Conservation (phyloP, 306 rosid genomes). For the Glycine soja region DNA sequence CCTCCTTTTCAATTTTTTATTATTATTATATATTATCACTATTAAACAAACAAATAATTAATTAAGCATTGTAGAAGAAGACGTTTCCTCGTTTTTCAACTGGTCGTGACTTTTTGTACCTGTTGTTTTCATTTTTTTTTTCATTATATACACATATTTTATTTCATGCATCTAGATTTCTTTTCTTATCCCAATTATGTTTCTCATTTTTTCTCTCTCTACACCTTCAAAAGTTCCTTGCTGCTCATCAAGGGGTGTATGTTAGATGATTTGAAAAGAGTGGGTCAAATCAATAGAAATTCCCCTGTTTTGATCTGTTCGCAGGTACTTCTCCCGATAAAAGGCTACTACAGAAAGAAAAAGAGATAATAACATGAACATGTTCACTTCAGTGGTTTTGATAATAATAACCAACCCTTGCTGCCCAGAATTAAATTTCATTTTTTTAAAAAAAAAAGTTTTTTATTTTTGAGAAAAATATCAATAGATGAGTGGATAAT, state of each 20-base stretch:
- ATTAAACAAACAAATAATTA: conserved; percentile 26
- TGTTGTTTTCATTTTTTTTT: conserved; percentile 42
- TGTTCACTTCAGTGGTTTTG: conserved; percentile 20
- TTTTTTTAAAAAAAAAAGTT: neutral
- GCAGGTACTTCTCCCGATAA: conserved; percentile 72
- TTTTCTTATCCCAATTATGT: conserved; percentile 42
- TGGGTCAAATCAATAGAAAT: conserved; percentile 72
- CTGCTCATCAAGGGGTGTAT: conserved; percentile 56
- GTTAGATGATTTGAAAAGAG: conserved; percentile 66
- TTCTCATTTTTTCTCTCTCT: neutral
- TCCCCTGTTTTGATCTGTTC: conserved; percentile 67
- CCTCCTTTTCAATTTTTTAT: neutral
- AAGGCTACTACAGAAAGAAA: conserved; percentile 40
- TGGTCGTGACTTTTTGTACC: conserved; percentile 68
- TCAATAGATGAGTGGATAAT: conserved; percentile 66
- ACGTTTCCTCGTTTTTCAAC: conserved; percentile 89
- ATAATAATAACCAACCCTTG: conserved; percentile 13
- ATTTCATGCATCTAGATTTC: conserved; percentile 9
- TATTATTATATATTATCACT: neutral
- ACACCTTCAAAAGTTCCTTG: conserved; percentile 48
- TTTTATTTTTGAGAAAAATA: neutral
- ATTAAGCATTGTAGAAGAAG: conserved; percentile 63
- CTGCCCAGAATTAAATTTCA: conserved; percentile 47
- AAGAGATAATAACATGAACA: conserved; percentile 22
- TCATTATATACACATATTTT: neutral